Evolutionary conservation across 805 yeast genomes (phyloP), one percentile per base, ranked within the genome.

Genomic region (Teunomyces stri): DNA sequence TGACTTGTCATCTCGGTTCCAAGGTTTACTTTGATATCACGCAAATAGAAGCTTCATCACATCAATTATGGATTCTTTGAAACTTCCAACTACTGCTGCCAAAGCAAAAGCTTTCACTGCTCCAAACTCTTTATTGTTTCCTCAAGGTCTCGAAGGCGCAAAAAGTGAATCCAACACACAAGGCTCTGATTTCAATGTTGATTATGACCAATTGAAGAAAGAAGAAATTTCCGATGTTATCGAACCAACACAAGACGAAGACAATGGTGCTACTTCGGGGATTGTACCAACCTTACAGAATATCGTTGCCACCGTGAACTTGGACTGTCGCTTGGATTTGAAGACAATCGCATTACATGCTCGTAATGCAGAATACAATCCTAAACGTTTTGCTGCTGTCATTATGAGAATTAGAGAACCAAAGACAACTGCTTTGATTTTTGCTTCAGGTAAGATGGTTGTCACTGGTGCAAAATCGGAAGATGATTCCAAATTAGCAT

Each of bases 331-430:
- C 52, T 75, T 94, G 58, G 99, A 94, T 68, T 80, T 94, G 66
- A 94, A 94, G 64, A 94, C 99, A 15, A 95, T 94, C 64, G 99
- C 99, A 0, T 75, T 94, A 51, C 99, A 94, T 69, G 98, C 98
- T 2, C 89, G 99, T 80, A 94, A 94, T 70, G 99, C 99, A 30
- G 99, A 94, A 68, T 94, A 94, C 72, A 94, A 94, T 61, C 99
- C 99, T 44, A 89, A 87, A 62, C 96, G 99, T 75, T 94, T 94
- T 75, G 99, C 99, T 11, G 99, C 99, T 49, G 99, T 94, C 43
- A 94, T 94, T 58, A 94, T 94, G 99, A 88, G 99, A 78, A 94
- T 94, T 58, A 82, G 99, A 70, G 99, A 94, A 67, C 99, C 99
- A 13, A 94, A 94, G 68, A 94, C 99, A 1, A 94, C 99, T 2